Conservation (phyloP, 2,329 filamentous ascomycete species). For the Pestalotiopsis sp. region DNA sequence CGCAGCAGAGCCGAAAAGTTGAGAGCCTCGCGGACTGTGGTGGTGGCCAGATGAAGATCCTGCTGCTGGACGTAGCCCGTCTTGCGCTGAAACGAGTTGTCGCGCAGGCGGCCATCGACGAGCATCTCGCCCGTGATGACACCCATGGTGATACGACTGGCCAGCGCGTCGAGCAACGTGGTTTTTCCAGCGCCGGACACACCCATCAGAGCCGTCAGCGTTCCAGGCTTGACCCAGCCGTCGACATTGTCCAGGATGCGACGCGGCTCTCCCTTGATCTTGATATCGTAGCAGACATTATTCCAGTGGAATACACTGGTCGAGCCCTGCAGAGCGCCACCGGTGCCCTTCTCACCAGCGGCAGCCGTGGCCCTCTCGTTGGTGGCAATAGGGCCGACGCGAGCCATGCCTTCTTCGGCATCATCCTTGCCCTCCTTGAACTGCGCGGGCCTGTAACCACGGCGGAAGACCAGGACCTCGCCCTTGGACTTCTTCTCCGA, state of each 20-base stretch:
- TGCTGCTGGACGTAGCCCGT: constrained; percentile 91
- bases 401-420: constrained; percentile 46
- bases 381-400: constrained; percentile 45
- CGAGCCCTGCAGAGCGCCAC: constrained; percentile 50
- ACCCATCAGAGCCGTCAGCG: constrained; percentile 85
- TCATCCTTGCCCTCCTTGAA: constrained; percentile 64
- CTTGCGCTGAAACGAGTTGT: constrained; percentile 83
- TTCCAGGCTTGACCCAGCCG: constrained; percentile 91
- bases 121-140: constrained; percentile 82
- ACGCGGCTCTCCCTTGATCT: constrained; percentile 74
- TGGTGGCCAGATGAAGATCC: constrained; percentile 81
- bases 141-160: constrained; percentile 81
- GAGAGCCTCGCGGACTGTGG: constrained; percentile 86
- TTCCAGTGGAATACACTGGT: constrained; percentile 86
- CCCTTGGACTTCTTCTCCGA: constrained; percentile 70
- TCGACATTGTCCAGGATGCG: constrained; percentile 82
- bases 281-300: constrained; percentile 73
- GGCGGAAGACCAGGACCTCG: constrained; percentile 72
- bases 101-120: constrained; percentile 63
- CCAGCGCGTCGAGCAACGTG: constrained; percentile 81
- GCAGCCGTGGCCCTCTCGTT: constrained; percentile 40
- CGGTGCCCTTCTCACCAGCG: constrained; percentile 33
- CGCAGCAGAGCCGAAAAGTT: constrained; percentile 84
- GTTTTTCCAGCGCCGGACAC: constrained; percentile 90
- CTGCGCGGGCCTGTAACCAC: constrained; percentile 60